These are phyloP conservation scores for Pythium dissimile DNA, from an alignment of 352 stramenopile species.

Conservation along the genomic window DNA sequence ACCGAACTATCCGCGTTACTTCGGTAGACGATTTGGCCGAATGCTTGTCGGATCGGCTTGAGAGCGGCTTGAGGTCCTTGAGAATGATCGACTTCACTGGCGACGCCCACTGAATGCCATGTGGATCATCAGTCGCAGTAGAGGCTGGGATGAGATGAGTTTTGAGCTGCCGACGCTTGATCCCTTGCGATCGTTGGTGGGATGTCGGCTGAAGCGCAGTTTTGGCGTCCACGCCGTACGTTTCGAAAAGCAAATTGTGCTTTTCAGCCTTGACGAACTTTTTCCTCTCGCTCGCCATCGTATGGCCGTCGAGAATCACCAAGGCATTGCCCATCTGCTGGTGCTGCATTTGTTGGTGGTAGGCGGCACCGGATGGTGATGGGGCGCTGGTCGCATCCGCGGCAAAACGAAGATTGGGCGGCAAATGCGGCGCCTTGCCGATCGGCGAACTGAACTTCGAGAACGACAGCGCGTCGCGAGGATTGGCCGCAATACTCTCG, in stretches of 20 bases:
- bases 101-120: conserved; percentile 14
- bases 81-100: conserved; percentile 14
- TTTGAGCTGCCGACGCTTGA: conserved; percentile 56
- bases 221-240: conserved; percentile 48
- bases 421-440: conserved; percentile 34
- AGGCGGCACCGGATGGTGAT: conserved; percentile 9
- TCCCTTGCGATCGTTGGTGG: conserved; percentile 26
- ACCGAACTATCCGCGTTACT: neutral
- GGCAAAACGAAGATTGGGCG: conserved; percentile 30
- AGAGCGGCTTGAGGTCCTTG: conserved; percentile 23
- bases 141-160: conserved; percentile 41
- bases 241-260: conserved; percentile 59
- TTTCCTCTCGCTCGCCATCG: conserved; percentile 21
- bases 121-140: neutral
- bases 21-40: neutral
- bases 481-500: neutral
- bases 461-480: conserved; percentile 30
- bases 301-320: conserved; percentile 38
- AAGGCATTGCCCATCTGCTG: conserved; percentile 26
- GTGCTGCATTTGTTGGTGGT: conserved; percentile 16
- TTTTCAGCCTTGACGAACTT: conserved; percentile 45
- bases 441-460: conserved; percentile 49
- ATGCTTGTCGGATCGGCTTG: conserved; percentile 28
- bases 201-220: conserved; percentile 11
- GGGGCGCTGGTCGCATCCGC: neutral